Conservation (phyloP, 169 alveolate species). For the Plasmodium blacklocki region DNA sequence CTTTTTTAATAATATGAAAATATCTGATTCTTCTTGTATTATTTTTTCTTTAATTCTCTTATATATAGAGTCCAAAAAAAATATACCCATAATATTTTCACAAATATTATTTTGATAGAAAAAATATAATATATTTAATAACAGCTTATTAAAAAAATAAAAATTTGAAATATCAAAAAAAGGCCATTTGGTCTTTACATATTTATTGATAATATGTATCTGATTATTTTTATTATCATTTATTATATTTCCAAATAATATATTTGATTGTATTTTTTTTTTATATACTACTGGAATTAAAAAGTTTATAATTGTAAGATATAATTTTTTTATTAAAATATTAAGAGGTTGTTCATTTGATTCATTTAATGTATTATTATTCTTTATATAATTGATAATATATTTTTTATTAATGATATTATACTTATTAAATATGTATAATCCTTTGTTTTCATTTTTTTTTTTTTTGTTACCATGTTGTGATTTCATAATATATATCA, state of each 20-base stretch:
- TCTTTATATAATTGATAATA: too few relatives aligned
- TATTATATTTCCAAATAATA: too few relatives aligned
- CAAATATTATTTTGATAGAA: conserved; percentile 8
- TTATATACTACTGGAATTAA: conserved; percentile 19
- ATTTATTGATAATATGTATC: too few relatives aligned
- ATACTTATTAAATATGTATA: neutral
- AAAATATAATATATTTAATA: conserved; percentile 43
- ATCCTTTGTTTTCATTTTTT: conserved; percentile 2
- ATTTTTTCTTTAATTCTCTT: conserved; percentile 36
- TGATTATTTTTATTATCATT: too few relatives aligned
- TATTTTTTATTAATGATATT: too few relatives aligned
- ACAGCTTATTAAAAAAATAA: conserved; percentile 25
- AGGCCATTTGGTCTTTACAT: neutral
- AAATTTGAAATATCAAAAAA: conserved; percentile 33
- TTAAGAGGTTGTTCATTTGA: too few relatives aligned
- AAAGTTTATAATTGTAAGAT: conserved; percentile 19
- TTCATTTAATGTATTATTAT: too few relatives aligned
- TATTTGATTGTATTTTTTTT: too few relatives aligned
- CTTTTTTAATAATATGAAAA: neutral
- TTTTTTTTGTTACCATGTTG: conserved; percentile 9
- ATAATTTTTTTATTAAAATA: conserved; percentile 26
- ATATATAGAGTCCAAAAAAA: conserved; percentile 32
- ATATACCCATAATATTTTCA: conserved; percentile 16
- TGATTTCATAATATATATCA: neutral
- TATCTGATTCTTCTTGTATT: neutral